phyloP scores from a whole-genome alignment of 257 asterid genomes.

The Solanum pennellii region DNA sequence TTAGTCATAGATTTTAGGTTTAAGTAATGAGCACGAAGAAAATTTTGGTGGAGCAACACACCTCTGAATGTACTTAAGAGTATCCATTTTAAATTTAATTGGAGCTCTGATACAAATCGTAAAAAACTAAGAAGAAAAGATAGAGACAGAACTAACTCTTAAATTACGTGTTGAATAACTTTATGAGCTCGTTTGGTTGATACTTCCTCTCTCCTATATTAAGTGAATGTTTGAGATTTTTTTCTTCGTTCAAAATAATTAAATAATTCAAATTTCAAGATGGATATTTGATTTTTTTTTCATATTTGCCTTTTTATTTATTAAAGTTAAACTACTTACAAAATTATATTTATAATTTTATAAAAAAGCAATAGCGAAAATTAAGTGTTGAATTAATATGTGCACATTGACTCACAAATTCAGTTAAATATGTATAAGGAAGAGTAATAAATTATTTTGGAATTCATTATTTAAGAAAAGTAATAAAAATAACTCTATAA shows the following conservation, averaged over 20 bases:
- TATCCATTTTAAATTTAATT: background rate
- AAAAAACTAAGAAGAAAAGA: no score
- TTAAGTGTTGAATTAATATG: no score
- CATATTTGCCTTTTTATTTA: accelerated
- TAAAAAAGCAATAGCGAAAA: no score
- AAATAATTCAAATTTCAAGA: no score
- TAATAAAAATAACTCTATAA: background rate
- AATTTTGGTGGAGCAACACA: background rate
- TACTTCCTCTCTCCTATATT: no score
- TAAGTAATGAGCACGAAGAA: accelerated
- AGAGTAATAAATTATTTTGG: background rate
- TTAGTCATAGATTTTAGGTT: no score
- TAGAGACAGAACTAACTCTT: background rate
- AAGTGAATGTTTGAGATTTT: background rate
- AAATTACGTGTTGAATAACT: background rate
- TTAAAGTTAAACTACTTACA: no score
- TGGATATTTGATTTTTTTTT: no score
- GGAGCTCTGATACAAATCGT: accelerated
- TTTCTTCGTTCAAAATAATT: no score
- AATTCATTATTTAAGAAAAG: background rate
- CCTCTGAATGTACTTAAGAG: no score
- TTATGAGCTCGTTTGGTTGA: background rate
- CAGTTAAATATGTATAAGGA: no score
- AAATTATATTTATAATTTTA: no score
- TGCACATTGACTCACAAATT: background rate